Conservation (phyloP, 345 rosid genomes). For the Murraya paniculata region DNA sequence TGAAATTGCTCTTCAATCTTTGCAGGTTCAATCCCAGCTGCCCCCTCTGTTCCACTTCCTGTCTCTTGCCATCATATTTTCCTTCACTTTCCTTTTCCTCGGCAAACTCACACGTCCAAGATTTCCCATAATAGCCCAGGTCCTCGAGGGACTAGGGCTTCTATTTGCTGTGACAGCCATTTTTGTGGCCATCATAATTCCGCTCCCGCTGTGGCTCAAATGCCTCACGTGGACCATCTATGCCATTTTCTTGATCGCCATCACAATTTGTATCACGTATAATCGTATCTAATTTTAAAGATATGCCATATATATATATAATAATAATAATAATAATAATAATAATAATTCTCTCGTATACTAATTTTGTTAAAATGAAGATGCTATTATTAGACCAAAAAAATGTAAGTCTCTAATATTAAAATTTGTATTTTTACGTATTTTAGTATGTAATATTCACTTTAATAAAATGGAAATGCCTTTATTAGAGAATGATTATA, state of each 20-base stretch:
- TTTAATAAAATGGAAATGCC: no score
- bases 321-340: no score
- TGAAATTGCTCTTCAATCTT: background rate
- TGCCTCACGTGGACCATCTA: background rate
- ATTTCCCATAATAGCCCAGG: background rate
- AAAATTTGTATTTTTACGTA: no score
- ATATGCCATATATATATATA: no score
- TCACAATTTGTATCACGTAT: background rate
- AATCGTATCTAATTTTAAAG: background rate
- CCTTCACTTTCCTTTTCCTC: background rate
- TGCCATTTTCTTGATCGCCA: background rate
- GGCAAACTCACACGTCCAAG: background rate
- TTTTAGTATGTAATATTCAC: no score
- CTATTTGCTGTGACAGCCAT: background rate
- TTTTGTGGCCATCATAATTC: conserved; percentile 1
- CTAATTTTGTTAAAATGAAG: no score
- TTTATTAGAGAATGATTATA: no score
- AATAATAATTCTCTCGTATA: no score
- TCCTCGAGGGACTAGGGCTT: background rate
- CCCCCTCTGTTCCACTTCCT: background rate
- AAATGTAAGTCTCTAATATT: no score
- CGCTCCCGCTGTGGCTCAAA: background rate
- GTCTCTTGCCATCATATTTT: background rate
- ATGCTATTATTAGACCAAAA: no score
- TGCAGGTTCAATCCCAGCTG: background rate